These are phyloP conservation scores for Thermomucor indicae-seudaticae DNA, from an alignment of 371 early-diverging fungal genomes.

Conservation along the genomic window DNA sequence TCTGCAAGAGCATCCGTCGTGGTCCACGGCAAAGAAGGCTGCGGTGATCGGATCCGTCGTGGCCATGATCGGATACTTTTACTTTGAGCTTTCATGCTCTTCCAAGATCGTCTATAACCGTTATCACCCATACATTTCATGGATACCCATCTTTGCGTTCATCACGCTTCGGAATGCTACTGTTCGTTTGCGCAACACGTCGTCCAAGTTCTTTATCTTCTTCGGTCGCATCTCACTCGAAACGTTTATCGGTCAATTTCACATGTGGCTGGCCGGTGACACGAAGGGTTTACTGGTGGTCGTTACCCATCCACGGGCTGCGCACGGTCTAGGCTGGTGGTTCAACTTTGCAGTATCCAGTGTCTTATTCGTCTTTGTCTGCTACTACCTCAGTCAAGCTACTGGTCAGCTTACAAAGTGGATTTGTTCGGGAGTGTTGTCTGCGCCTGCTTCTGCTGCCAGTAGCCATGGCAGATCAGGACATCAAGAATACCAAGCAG, in stretches of 20 bases:
- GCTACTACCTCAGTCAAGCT: constrained; percentile 46
- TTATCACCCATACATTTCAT: constrained; percentile 63
- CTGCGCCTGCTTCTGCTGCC: no score
- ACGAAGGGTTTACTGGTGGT: constrained; percentile 63
- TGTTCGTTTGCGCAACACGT: constrained; percentile 39
- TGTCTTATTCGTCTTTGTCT: constrained; percentile 53
- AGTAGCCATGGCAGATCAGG: neutral
- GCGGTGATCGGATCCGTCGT: constrained; percentile 25
- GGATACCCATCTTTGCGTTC: constrained; percentile 59
- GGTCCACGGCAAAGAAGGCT: constrained; percentile 27
- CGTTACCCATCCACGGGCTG: constrained; percentile 25
- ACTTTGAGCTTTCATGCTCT: constrained; percentile 41
- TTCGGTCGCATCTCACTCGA: constrained; percentile 69
- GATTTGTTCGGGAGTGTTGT: constrained; percentile 29
- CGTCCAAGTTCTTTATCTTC: constrained; percentile 50
- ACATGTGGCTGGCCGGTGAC: constrained; percentile 74
- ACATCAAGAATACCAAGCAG: neutral
- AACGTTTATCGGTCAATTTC: constrained; percentile 78
- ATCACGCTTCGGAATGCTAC: constrained; percentile 68
- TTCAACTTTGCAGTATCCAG: constrained; percentile 47
- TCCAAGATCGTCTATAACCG: constrained; percentile 53
- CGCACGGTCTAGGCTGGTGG: constrained; percentile 47
- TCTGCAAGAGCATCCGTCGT: constrained; percentile 32
- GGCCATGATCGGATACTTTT: constrained; percentile 44
- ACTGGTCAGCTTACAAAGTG: constrained; percentile 46